Base-by-base conservation (phyloP, 192 early-diverging fungal species). In the Geranomyces michiganensis region DNA sequence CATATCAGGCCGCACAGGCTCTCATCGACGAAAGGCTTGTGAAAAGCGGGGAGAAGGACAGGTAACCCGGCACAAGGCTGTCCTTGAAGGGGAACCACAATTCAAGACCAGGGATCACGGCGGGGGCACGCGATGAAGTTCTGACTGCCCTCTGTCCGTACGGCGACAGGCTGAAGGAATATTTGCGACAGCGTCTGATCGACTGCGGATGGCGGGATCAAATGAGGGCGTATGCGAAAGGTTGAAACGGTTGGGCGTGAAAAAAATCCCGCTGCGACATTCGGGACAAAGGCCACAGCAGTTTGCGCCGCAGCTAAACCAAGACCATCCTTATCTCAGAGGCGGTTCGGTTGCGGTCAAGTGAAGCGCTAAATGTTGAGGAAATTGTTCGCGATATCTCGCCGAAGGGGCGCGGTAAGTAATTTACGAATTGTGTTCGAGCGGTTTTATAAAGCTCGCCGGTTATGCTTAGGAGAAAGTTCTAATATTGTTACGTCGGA, bases 131-230 rank as follows among this genome's bases (percentile, higher is more conserved):
- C n/a, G 19, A 9, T 15, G 7, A 15, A 53, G 51, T 53, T 15
- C 51, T 17, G 51, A 53, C 24, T 24, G 15, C 24, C 19, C 19
- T 9, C 51, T 53, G 19, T 9, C 24, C 24, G 4, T 15, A 29
- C 22, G n/a, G 27, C 19, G 17, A 24, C 31, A 78, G 69, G 36
- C 56, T 79, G 31, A 76, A 76, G 31, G 73, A 79, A 41, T 59
- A 64, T n/a, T 61, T 79, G 44, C 60, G 78, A 36, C 73, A 61
- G 63, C 45, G 78, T 14, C 45, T 79, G 32, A 62, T 69, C 10
- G 73, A 79, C 19, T 72, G 65, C 27, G 78, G 78, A 26, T 79
- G 78, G 78, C 53, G 65, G 3, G 78, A 79, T 31, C 76, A 79
- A 29, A 55, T 79, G 30, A 71, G 67, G 62, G 65, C 45, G 7